Percentiles rank a stretch among this genome's conserved stretches.
phyloP scores from a whole-genome alignment of 2,329 filamentous ascomycete genomes.

The Corynespora cassiicola region DNA sequence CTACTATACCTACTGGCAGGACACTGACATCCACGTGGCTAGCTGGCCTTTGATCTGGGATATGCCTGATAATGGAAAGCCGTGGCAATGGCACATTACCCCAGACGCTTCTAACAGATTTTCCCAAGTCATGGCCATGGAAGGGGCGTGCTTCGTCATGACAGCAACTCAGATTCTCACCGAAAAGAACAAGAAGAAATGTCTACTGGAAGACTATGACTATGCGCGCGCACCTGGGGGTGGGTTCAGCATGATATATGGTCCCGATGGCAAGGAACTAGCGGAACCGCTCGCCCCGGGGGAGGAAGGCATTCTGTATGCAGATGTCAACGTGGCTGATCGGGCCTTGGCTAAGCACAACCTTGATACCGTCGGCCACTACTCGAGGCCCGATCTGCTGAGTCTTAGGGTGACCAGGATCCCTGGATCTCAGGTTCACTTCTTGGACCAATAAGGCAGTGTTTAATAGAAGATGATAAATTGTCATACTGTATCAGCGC shows the following conservation, averaged over 20 bases:
- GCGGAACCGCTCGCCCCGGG: conserved; percentile 29
- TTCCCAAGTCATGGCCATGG: conserved; percentile 53
- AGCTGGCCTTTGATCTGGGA: conserved; percentile 28
- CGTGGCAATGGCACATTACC: conserved; percentile 25
- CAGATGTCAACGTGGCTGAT: conserved; percentile 39
- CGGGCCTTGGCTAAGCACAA: conserved; percentile 5
- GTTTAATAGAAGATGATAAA: conserved; percentile 2
- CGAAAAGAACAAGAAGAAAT: conserved; percentile 49
- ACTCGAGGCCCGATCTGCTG: conserved; percentile 22
- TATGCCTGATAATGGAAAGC: conserved; percentile 19
- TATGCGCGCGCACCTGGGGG: conserved; percentile 14
- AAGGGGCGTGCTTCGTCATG: conserved; percentile 52
- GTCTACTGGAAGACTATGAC: conserved; percentile 43
- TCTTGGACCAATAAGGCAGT: conserved; percentile 14
- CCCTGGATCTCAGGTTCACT: conserved; percentile 4
- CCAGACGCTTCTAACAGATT: conserved; percentile 24
- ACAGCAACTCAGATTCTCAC: conserved; percentile 50
- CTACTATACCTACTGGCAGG: conserved; percentile 29
- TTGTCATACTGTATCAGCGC: too few species aligned
- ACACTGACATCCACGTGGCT: conserved; percentile 31
- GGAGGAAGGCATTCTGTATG: conserved; percentile 46
- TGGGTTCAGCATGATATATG: conserved; percentile 41
- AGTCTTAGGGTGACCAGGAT: conserved; percentile 17
- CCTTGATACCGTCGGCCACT: conserved; percentile 21
- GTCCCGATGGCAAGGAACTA: conserved; percentile 36